Conservation (phyloP, 1,284 basidiomycete genomes). For the Ustilago cynodontis region DNA sequence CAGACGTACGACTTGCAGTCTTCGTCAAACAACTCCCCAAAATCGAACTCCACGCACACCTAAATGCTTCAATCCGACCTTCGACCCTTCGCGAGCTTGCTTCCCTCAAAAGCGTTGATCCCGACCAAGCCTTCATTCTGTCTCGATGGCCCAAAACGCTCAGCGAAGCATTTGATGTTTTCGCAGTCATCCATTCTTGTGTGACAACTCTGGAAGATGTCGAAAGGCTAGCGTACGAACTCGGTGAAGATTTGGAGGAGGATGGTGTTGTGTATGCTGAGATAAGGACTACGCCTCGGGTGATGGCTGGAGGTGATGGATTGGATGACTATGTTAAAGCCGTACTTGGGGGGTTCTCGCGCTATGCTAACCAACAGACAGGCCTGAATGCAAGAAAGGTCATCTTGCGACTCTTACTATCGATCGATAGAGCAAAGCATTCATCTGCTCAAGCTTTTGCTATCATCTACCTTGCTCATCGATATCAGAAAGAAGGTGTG, state of each 20-base stretch:
- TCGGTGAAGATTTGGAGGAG: constrained; percentile 33
- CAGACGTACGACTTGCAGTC: not conserved
- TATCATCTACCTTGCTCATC: constrained; percentile 29
- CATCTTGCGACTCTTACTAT: constrained; percentile 36
- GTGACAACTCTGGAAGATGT: constrained; percentile 30
- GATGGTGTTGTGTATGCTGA: constrained; percentile 55
- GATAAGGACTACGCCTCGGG: constrained; percentile 47
- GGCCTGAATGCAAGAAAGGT: not conserved
- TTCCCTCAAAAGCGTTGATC: constrained; percentile 7
- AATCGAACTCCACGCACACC: constrained; percentile 55
- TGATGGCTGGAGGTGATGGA: not conserved
- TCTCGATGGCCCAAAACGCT: constrained; percentile 24
- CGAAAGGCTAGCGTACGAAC: constrained; percentile 32
- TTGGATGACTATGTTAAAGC: constrained; percentile 28
- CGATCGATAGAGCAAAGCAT: constrained; percentile 44
- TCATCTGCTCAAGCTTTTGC: not conserved
- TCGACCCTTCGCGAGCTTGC: constrained; percentile 39
- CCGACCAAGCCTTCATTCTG: constrained; percentile 19
- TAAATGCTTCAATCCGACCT: constrained; percentile 52
- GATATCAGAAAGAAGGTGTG: constrained; percentile 13
- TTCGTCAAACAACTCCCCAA: constrained; percentile 34
- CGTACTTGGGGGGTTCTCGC: constrained; percentile 23
- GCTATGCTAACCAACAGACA: not conserved
- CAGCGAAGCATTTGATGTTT: constrained; percentile 45
- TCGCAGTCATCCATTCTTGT: constrained; percentile 41